Conservation (phyloP, 2,329 filamentous ascomycete species). For the Aspergillus arachidicola region DNA sequence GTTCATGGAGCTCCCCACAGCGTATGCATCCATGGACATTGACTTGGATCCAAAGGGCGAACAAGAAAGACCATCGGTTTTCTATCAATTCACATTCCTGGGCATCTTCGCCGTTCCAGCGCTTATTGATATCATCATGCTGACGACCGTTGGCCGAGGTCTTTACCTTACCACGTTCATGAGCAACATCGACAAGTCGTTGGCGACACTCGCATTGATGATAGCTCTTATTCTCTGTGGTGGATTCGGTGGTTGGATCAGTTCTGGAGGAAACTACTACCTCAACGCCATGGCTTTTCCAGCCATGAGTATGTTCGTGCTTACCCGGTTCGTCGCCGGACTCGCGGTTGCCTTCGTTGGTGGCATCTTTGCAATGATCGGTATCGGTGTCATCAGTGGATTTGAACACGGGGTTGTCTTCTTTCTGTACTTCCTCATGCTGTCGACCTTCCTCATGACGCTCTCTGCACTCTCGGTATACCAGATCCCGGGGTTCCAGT, state of each 20-base stretch:
- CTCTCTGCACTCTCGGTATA: constrained; percentile 58
- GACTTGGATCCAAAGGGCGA: constrained; percentile 54
- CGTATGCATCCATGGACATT: constrained; percentile 57
- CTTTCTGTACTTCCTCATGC: constrained; percentile 59
- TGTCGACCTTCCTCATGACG: constrained; percentile 63
- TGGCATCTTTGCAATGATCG: constrained; percentile 56
- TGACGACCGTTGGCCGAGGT: constrained; percentile 62
- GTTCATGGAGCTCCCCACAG: constrained; percentile 51
- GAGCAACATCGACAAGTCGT: constrained; percentile 51
- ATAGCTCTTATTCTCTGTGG: constrained; percentile 62
- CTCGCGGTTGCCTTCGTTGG: constrained; percentile 55
- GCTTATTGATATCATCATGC: constrained; percentile 61
- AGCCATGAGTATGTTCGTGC: constrained; percentile 58
- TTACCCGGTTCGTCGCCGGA: constrained; percentile 53
- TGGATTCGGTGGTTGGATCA: constrained; percentile 65
- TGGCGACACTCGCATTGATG: constrained; percentile 61
- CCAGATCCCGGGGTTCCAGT: constrained; percentile 56
- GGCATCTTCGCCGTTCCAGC: constrained; percentile 66
- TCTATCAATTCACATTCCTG: constrained; percentile 58
- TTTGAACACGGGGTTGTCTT: constrained; percentile 58
- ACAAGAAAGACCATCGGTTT: constrained; percentile 48
- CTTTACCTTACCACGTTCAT: constrained; percentile 64
- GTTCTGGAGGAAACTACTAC: constrained; percentile 65
- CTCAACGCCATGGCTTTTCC: constrained; percentile 59
- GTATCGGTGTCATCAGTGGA: constrained; percentile 49